Conservation (phyloP, 805 yeast genomes). For the Pichia exigua region DNA sequence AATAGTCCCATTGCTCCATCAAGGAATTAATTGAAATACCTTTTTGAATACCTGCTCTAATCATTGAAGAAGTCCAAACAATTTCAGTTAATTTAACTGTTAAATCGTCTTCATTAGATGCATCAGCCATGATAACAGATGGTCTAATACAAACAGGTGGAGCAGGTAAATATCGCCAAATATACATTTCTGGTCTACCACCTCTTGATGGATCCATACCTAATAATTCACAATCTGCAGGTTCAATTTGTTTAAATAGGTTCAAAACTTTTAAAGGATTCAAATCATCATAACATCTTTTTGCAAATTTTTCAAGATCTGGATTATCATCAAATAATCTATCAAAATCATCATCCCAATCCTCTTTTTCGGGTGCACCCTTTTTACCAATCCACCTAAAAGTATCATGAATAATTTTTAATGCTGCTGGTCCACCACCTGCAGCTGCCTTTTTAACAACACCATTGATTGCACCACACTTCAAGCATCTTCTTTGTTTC, state of each 20-base stretch:
- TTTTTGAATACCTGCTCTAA: slow-evolving; percentile 89
- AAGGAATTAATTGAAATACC: slow-evolving; percentile 88
- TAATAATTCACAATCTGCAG: slow-evolving; percentile 84
- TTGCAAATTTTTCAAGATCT: slow-evolving; percentile 79
- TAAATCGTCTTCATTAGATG: slow-evolving; percentile 92
- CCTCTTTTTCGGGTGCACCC: slow-evolving; percentile 70
- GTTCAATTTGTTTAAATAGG: slow-evolving; percentile 75
- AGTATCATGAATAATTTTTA: slow-evolving; percentile 91
- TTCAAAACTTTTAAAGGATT: slow-evolving; percentile 87
- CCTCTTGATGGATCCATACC: slow-evolving; percentile 84
- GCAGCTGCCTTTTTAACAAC: slow-evolving; percentile 94
- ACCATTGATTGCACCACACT: slow-evolving; percentile 87
- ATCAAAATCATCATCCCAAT: slow-evolving; percentile 83
- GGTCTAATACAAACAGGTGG: slow-evolving; percentile 99
- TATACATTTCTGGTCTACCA: slow-evolving; percentile 92
- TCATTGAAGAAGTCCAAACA: slow-evolving; percentile 93
- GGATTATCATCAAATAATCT: slow-evolving; percentile 70
- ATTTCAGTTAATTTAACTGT: slow-evolving; percentile 94
- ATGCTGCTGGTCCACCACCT: slow-evolving; percentile 86
- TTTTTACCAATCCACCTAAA: slow-evolving; percentile 94
- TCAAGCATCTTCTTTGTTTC: slow-evolving; percentile 84
- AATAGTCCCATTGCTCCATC: slow-evolving; percentile 99
- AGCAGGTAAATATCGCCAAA: slow-evolving; percentile 96
- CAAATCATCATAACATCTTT: slow-evolving; percentile 85
- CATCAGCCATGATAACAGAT: slow-evolving; percentile 86